Conservation (phyloP, 176 grass and related monocot genomes). For the Oryza meyeriana region DNA sequence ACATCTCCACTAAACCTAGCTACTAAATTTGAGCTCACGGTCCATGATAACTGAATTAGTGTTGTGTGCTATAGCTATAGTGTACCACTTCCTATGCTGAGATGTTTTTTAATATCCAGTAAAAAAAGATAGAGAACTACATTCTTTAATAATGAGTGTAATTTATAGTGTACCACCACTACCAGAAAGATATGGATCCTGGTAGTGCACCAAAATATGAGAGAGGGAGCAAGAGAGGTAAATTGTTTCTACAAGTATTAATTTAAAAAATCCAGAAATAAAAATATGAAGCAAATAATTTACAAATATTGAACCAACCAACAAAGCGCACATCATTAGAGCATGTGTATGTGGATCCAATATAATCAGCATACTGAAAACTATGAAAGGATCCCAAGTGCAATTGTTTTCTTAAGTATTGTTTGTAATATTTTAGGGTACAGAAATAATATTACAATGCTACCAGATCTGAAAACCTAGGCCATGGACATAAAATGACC, state of each 20-base stretch:
- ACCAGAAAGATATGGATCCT: no score
- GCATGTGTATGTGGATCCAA: neutral
- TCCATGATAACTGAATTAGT: neutral
- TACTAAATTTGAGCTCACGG: neutral
- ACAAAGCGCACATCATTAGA: neutral
- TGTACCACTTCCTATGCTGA: neutral
- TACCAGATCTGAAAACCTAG: neutral
- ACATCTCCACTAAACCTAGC: neutral
- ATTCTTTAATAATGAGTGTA: neutral
- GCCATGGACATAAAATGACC: conserved; percentile 17
- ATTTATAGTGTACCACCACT: no score
- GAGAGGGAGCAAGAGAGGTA: neutral
- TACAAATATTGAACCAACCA: neutral
- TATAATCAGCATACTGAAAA: neutral
- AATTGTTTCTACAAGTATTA: neutral
- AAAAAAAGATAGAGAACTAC: neutral
- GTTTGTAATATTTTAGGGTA: neutral
- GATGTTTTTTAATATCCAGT: neutral
- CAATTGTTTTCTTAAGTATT: neutral
- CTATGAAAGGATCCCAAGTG: neutral
- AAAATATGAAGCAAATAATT: neutral
- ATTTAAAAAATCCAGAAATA: neutral
- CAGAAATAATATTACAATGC: neutral
- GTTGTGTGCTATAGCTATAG: neutral
- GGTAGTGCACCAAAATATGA: no score